Conservation (phyloP, 2,329 filamentous ascomycete genomes). For the Drechslera avenae region DNA sequence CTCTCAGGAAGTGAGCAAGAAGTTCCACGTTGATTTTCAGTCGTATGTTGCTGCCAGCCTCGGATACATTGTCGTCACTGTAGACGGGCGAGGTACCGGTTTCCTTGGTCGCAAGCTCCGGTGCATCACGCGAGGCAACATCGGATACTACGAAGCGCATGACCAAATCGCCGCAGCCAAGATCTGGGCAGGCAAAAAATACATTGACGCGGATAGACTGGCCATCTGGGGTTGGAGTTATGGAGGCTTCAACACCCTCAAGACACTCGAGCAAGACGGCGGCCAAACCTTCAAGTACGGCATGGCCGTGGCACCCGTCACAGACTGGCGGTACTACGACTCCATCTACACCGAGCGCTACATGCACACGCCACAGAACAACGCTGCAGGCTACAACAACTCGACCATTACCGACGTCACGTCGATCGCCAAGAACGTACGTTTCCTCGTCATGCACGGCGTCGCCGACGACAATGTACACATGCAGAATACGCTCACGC, state of each 20-base stretch:
- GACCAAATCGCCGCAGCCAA: slow-evolving; percentile 93
- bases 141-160: slow-evolving; percentile 82
- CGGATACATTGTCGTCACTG: slow-evolving; percentile 91
- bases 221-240: slow-evolving; percentile 99
- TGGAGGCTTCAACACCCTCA: slow-evolving; percentile 92
- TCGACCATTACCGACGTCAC: slow-evolving; percentile 75
- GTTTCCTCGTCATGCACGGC: slow-evolving; percentile 95
- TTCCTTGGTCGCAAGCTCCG: slow-evolving; percentile 84
- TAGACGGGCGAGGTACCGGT: slow-evolving; percentile 92
- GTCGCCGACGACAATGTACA: slow-evolving; percentile 98
- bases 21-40: slow-evolving; percentile 86
- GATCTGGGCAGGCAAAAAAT: slow-evolving; percentile 78
- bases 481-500: slow-evolving; percentile 86
- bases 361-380: slow-evolving; percentile 92
- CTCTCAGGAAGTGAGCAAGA: slow-evolving; percentile 85
- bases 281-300: slow-evolving; percentile 93
- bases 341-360: slow-evolving; percentile 94
- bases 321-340: slow-evolving; percentile 95
- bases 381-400: slow-evolving; percentile 75
- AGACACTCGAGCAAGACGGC: slow-evolving; percentile 89
- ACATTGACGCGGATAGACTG: slow-evolving; percentile 80
- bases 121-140: slow-evolving; percentile 78
- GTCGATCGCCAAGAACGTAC: slow-evolving; percentile 74
- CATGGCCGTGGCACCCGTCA: slow-evolving; percentile 98
- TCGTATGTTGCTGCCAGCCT: slow-evolving; percentile 82